phyloP scores from a whole-genome alignment of 2,329 filamentous ascomycete species.

The Aspergillus sp. region DNA sequence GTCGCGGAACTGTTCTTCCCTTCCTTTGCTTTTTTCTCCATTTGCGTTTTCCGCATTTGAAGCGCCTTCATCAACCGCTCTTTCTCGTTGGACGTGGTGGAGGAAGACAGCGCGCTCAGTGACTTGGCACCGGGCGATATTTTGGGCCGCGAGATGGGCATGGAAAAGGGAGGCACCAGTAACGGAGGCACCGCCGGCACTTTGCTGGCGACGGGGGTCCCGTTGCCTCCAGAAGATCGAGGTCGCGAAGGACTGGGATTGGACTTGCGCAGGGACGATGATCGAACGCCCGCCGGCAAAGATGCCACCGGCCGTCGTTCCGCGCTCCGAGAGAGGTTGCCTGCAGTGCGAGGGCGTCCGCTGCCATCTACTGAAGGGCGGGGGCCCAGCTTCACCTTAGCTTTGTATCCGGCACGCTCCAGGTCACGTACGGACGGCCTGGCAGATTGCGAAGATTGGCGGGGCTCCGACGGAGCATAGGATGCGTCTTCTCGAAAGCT shows the following conservation, averaged over 20 bases:
- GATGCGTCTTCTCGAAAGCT: slow-evolving; percentile 38
- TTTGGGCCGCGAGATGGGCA: slow-evolving; percentile 36
- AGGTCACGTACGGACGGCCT: slow-evolving; percentile 50
- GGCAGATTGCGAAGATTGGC: slow-evolving; percentile 44
- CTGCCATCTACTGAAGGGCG: slow-evolving; percentile 69
- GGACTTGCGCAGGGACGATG: slow-evolving; percentile 53
- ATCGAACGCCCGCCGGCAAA: slow-evolving; percentile 77
- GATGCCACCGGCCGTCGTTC: slow-evolving; percentile 73
- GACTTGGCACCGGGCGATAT: slow-evolving; percentile 45
- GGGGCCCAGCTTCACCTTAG: slow-evolving; percentile 85
- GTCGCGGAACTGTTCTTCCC: slow-evolving; percentile 29
- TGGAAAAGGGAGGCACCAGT: slow-evolving; percentile 41
- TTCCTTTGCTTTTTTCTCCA: slow-evolving; percentile 44
- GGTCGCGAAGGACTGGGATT: slow-evolving; percentile 50
- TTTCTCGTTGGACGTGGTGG: slow-evolving; percentile 81
- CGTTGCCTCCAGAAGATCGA: slow-evolving; percentile 46
- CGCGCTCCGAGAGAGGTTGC: slow-evolving; percentile 46
- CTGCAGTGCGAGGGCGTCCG: slow-evolving; percentile 62
- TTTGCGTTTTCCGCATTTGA: slow-evolving; percentile 83
- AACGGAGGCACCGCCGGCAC: slow-evolving; percentile 43
- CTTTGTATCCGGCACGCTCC: slow-evolving; percentile 43
- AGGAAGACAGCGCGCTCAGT: slow-evolving; percentile 50
- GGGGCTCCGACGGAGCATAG: slow-evolving; percentile 37
- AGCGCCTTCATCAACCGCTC: slow-evolving; percentile 90
- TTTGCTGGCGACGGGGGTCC: slow-evolving; percentile 32